phyloP scores from a whole-genome alignment of 1,284 basidiomycete species.

The Ustilago cynodontis region DNA sequence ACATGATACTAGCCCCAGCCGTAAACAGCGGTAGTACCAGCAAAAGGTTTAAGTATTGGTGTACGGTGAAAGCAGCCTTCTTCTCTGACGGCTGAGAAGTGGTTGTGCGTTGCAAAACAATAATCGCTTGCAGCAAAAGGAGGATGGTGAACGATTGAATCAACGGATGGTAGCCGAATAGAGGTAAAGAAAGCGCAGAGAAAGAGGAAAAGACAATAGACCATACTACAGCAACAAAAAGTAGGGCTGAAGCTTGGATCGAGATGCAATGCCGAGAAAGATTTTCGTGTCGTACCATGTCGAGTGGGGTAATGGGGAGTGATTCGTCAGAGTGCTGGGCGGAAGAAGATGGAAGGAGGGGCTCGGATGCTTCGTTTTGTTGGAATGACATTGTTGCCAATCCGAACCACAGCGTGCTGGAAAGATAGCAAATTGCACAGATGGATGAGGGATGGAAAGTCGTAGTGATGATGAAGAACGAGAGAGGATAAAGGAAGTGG shows the following conservation, averaged over 20 bases:
- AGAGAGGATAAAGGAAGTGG: neutral
- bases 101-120: constrained; percentile 57
- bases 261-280: constrained; percentile 10
- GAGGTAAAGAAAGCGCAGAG: constrained; percentile 30
- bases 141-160: constrained; percentile 56
- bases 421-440: no score
- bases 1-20: constrained; percentile 60
- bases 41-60: constrained; percentile 51
- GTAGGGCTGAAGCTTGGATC: constrained; percentile 33
- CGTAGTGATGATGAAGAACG: neutral
- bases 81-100: constrained; percentile 27
- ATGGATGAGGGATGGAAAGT: neutral
- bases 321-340: neutral
- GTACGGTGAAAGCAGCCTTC: constrained; percentile 33
- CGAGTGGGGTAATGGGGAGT: constrained; percentile 8
- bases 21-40: constrained; percentile 58
- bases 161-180: constrained; percentile 62
- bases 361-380: constrained; percentile 6
- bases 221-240: constrained; percentile 57
- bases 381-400: constrained; percentile 2
- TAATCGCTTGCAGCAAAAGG: constrained; percentile 49
- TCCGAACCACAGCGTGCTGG: neutral
- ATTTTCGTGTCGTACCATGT: constrained; percentile 38
- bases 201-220: constrained; percentile 39
- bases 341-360: constrained; percentile 16